Evolutionary conservation across 306 rosid species (phyloP), one percentile per base, ranked within the genome.

Genomic region (Vigna unguiculata): DNA sequence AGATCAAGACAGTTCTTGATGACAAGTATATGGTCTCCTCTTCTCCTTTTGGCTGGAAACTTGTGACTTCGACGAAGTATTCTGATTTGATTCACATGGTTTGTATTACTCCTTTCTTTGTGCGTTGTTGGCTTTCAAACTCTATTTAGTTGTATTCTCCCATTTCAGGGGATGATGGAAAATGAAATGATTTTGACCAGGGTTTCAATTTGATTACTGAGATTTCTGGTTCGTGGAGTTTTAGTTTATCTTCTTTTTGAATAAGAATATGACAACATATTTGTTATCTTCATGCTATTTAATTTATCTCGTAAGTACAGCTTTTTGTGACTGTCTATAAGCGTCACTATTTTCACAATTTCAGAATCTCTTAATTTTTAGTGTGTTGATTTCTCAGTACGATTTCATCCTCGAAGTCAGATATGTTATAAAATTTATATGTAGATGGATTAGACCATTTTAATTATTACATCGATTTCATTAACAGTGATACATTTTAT

Each of bases 1-100:
- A 81, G 88, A 74, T 85, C 88, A 25, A 85, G 85, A 55, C 88
- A 85, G 65, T 62, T 85, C 17, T 62, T 85, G 83, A 47, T 43
- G 62, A 85, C 81, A 5, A 81, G 88, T 40, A 13, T 85, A 38
- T 85, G 78, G 83, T 64, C 88, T 61, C 88, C 88, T 40, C 71
- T 84, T 68, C 88, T 84, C 22, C 85, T 73, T 61, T 78, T 81
- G 54, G 88, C 81, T n/a, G 78, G 85, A 8, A 78, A 67, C 69
- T 81, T 85, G 73, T 85, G 72, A 81, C 41, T 61, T 36, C 25
- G 75, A 81, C 25, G 24, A 58, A 72, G 22, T 32, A 12, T 55
- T 40, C 32, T 75, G 55, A 79, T 69, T 58, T 17, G 41, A 17
- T 65, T 61, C 51, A 7, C 30, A 11, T 24, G 66, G 20, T 45